phyloP scores from a whole-genome alignment of 805 yeast genomes.

The Cyberlindnera lachancei region DNA sequence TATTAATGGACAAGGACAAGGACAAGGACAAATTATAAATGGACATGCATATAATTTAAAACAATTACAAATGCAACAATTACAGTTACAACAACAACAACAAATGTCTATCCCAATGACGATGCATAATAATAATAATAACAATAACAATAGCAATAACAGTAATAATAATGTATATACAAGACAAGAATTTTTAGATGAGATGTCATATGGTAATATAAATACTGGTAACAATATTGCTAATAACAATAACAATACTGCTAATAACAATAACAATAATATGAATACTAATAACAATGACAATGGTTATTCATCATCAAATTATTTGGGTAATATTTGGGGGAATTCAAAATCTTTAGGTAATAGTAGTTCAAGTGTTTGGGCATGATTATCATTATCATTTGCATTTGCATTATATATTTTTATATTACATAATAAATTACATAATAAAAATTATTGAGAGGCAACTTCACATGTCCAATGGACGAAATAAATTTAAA shows the following conservation, averaged over 20 bases:
- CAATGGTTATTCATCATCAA: constrained; percentile 9
- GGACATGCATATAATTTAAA: too few relatives aligned
- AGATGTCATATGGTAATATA: background rate
- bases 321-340: constrained; percentile 23
- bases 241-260: background rate
- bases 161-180: background rate
- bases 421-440: background rate
- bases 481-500: too few relatives aligned
- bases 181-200: background rate
- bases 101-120: background rate
- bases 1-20: background rate
- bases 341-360: constrained; percentile 16
- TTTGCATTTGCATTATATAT: background rate
- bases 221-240: background rate
- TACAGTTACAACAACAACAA: constrained; percentile 3
- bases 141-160: background rate
- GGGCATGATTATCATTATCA: constrained; percentile 16
- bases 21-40: background rate
- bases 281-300: too few relatives aligned
- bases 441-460: too few relatives aligned
- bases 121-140: too few relatives aligned
- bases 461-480: too few relatives aligned
- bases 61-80: constrained; percentile 7
- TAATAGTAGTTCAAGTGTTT: constrained; percentile 21
- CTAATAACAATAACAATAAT: too few relatives aligned